phyloP scores from a whole-genome alignment of 1,139 yeast genomes.

The Nematodospora anomalae region DNA sequence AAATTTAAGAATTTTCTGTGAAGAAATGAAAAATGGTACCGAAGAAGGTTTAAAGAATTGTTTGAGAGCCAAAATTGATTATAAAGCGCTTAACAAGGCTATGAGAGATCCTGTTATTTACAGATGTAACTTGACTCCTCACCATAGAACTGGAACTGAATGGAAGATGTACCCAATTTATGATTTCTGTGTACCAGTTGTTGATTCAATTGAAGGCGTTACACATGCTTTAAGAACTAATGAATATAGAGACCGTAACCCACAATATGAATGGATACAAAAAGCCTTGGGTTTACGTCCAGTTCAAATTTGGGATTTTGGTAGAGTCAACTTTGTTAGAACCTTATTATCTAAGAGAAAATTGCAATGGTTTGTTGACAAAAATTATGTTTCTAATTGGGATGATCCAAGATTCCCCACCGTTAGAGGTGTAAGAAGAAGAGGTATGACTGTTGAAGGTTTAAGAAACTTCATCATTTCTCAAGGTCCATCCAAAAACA shows the following conservation, averaged over 20 bases:
- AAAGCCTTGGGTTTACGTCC: conserved; percentile 77
- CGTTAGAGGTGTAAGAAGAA: conserved; percentile 96
- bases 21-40: conserved; percentile 91
- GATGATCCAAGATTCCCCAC: conserved; percentile 99
- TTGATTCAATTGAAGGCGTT: conserved; percentile 92
- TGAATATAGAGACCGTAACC: conserved; percentile 97
- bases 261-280: conserved; percentile 96
- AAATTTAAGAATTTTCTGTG: conserved; percentile 76
- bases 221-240: conserved; percentile 96
- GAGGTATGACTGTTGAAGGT: conserved; percentile 99
- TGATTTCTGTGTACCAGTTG: conserved; percentile 97
- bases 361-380: conserved; percentile 97
- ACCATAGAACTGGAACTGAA: conserved; percentile 85
- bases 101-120: conserved; percentile 96
- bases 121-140: conserved; percentile 95
- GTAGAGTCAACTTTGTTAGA: conserved; percentile 93
- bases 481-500: conserved; percentile 97
- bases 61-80: conserved; percentile 93
- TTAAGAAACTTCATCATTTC: conserved; percentile 86
- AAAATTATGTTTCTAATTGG: conserved; percentile 84
- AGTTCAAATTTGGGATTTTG: conserved; percentile 96
- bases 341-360: conserved; percentile 94
- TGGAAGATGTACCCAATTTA: conserved; percentile 98
- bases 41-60: conserved; percentile 88
- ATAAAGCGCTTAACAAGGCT: conserved; percentile 86